A percentile compares a stretch with the other conserved stretches of the same genome.
Conservation (phyloP, 768 basidiomycete genomes). For the Tricholoma flavovirens region DNA sequence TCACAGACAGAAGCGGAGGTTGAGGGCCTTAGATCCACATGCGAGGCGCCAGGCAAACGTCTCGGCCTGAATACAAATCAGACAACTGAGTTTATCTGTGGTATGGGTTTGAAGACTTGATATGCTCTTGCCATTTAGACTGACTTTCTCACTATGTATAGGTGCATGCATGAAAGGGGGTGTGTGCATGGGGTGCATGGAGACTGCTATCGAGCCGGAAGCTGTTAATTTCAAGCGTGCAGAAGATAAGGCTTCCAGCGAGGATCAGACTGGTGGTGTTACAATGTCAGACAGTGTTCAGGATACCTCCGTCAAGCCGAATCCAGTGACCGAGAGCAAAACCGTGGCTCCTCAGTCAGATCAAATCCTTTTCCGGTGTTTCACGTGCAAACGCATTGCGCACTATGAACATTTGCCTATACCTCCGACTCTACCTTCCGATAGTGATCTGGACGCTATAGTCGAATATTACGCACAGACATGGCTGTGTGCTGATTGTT, state of each 20-base stretch:
- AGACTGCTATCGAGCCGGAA: slow-evolving; percentile 48
- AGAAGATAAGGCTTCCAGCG: slow-evolving; percentile 1
- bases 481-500: slow-evolving; percentile 78
- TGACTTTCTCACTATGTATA: slow-evolving; percentile 13
- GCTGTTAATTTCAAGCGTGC: slow-evolving; percentile 5
- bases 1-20: slow-evolving; percentile 19
- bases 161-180: slow-evolving; percentile 68
- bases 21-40: slow-evolving; percentile 15
- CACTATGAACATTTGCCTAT: slow-evolving; percentile 73
- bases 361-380: slow-evolving; percentile 63
- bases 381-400: slow-evolving; percentile 74
- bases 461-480: slow-evolving; percentile 49
- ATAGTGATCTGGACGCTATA: slow-evolving; percentile 35
- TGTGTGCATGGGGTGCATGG: slow-evolving; percentile 71
- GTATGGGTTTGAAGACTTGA: slow-evolving; percentile 22
- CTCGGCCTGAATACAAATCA: slow-evolving; percentile 42
- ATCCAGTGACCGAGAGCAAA: background rate
- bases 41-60: slow-evolving; percentile 37
- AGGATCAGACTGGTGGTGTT: slow-evolving; percentile 19
- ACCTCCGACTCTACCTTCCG: slow-evolving; percentile 33
- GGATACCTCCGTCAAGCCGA: background rate
- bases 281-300: slow-evolving; percentile 28
- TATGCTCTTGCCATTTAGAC: background rate
- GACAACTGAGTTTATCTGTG: slow-evolving; percentile 77
- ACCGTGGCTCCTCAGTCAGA: slow-evolving; percentile 14